phyloP scores from a whole-genome alignment of 106 monocot species.

The Phalaenopsis equestris region DNA sequence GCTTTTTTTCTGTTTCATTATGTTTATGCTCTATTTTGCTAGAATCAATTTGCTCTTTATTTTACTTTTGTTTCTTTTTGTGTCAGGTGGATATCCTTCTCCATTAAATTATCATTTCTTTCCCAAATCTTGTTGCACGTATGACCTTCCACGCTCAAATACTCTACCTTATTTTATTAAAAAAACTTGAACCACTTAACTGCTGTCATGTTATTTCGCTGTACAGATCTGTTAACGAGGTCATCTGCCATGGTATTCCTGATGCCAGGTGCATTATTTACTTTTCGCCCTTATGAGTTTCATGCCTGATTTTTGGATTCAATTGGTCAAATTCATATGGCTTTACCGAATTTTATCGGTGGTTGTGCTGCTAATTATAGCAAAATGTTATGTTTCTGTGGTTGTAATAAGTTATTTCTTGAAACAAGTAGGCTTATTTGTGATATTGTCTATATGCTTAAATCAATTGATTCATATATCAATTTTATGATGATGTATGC shows the following conservation, averaged over 20 bases:
- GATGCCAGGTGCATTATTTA: conserved; percentile 66
- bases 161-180: neutral
- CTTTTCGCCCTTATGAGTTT: neutral
- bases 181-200: neutral
- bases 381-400: neutral
- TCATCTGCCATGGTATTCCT: conserved; percentile 99
- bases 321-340: neutral
- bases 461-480: neutral
- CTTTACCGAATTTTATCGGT: neutral
- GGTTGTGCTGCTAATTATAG: neutral
- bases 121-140: conserved; percentile 99
- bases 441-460: neutral
- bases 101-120: conserved; percentile 97
- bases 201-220: conserved; percentile 7
- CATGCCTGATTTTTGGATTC: neutral
- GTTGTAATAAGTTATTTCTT: neutral
- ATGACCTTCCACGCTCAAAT: conserved; percentile 22
- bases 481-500: neutral
- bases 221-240: conserved; percentile 94
- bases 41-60: neutral
- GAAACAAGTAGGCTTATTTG: neutral
- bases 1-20: neutral
- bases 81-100: conserved; percentile 93
- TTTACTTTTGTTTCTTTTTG: neutral
- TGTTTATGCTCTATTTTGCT: neutral